Conservation (phyloP, 1,284 basidiomycete species). For the Peniophora sp. region DNA sequence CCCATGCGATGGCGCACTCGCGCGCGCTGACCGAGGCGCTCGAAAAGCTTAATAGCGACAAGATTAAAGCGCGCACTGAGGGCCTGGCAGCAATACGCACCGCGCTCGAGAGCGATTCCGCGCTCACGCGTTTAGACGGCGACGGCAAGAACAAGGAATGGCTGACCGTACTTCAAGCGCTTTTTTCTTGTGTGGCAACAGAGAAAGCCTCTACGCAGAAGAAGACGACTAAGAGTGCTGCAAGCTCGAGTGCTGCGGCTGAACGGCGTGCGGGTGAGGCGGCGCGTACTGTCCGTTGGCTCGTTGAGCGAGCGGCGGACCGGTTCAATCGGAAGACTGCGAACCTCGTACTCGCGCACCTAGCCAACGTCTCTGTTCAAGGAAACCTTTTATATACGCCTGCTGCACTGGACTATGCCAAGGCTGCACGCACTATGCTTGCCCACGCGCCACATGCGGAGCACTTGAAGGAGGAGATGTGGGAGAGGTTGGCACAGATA, state of each 20-base stretch:
- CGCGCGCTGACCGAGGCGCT: constrained; percentile 37
- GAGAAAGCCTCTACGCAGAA: constrained; percentile 53
- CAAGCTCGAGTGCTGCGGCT: constrained; percentile 29
- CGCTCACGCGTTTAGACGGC: constrained; percentile 46
- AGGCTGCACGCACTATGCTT: constrained; percentile 63
- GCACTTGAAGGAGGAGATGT: constrained; percentile 56
- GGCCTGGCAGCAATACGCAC: constrained; percentile 52
- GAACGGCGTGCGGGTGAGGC: constrained; percentile 54
- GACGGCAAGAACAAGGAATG: constrained; percentile 45
- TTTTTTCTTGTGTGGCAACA: constrained; percentile 58
- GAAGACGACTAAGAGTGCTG: constrained; percentile 31
- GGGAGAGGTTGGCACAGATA: constrained; percentile 63
- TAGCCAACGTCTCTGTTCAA: constrained; percentile 56
- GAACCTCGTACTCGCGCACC: constrained; percentile 56
- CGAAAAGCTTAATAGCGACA: constrained; percentile 51
- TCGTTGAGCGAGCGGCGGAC: constrained; percentile 52
- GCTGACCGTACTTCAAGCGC: constrained; percentile 65
- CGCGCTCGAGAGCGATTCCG: constrained; percentile 49
- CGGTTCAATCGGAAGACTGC: constrained; percentile 46
- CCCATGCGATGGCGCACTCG: too few species aligned
- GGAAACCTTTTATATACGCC: constrained; percentile 51
- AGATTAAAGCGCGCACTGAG: constrained; percentile 66
- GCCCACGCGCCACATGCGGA: constrained; percentile 72
- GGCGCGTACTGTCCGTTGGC: constrained; percentile 61
- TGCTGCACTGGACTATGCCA: constrained; percentile 76